phyloP scores from a whole-genome alignment of 1,139 yeast genomes.

The Arxiozyma telluris region DNA sequence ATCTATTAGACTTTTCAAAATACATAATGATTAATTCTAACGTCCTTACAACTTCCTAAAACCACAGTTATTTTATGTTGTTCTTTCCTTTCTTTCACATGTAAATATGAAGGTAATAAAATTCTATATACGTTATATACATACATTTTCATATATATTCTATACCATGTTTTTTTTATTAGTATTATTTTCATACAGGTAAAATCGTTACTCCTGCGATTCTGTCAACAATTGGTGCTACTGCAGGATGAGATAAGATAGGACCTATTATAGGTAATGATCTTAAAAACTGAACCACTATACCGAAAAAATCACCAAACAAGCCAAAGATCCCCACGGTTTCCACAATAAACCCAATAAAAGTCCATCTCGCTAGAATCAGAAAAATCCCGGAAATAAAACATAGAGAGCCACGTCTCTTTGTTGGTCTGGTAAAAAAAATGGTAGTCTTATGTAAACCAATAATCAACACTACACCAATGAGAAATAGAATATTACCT shows the following conservation, averaged over 20 bases:
- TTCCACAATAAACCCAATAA: conserved; percentile 78
- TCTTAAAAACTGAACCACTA: conserved; percentile 80
- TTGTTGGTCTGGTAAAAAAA: conserved; percentile 81
- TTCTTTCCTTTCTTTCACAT: neutral
- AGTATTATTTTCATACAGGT: conserved; percentile 38
- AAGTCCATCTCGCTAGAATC: conserved; percentile 68
- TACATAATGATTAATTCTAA: conserved; percentile 1
- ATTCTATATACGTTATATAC: neutral
- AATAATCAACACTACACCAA: conserved; percentile 75
- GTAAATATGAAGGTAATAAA: conserved; percentile 3
- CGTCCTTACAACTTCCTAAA: conserved; percentile 23
- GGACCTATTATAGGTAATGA: conserved; percentile 88
- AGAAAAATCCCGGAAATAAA: conserved; percentile 66
- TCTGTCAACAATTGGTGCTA: conserved; percentile 70
- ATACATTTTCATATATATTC: neutral
- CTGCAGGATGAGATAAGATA: conserved; percentile 63
- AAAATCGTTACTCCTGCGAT: conserved; percentile 56
- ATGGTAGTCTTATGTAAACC: conserved; percentile 78
- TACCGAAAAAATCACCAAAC: conserved; percentile 88
- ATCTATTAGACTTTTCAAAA: conserved; percentile 39
- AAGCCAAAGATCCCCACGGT: conserved; percentile 79
- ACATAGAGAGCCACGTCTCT: conserved; percentile 77
- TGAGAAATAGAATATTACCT: conserved; percentile 72
- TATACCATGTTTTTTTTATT: neutral
- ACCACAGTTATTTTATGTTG: neutral